phyloP scores from a whole-genome alignment of 768 basidiomycete genomes.

The Suillus fuscotomentosus region DNA sequence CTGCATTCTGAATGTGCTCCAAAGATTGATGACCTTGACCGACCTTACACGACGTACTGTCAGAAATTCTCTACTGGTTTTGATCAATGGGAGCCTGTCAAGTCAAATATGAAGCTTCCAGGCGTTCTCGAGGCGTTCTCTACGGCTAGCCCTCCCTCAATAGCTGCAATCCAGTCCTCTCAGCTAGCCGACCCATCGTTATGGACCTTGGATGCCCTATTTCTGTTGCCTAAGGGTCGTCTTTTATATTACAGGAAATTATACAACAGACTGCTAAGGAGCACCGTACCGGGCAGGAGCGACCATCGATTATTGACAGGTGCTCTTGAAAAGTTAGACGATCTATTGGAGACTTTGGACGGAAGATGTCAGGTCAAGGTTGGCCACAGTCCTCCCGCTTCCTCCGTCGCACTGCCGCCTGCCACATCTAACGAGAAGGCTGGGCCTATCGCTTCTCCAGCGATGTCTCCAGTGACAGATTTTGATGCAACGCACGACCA shows the following conservation, averaged over 20 bases:
- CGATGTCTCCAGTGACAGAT: conserved; percentile 1
- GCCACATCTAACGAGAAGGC: background rate
- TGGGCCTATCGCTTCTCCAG: conserved; percentile 3
- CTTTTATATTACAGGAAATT: conserved; percentile 92
- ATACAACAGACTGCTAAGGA: conserved; percentile 81
- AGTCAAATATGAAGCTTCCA: conserved; percentile 68
- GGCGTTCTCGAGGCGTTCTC: conserved; percentile 72
- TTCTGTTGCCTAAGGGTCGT: conserved; percentile 80
- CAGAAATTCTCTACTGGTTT: conserved; percentile 73
- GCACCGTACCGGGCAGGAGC: conserved; percentile 80
- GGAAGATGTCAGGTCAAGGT: conserved; percentile 45
- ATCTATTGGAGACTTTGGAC: conserved; percentile 67
- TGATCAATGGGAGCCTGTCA: conserved; percentile 80
- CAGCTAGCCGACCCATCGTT: conserved; percentile 36
- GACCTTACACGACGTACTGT: conserved; percentile 82
- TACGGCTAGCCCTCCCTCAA: conserved; percentile 55
- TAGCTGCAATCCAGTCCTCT: conserved; percentile 33
- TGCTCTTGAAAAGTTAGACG: conserved; percentile 80
- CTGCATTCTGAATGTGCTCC: conserved; percentile 5
- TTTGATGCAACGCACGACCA: conserved; percentile 3
- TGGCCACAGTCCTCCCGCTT: conserved; percentile 3
- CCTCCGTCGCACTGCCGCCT: background rate
- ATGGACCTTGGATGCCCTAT: conserved; percentile 89
- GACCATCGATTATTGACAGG: conserved; percentile 81
- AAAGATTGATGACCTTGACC: conserved; percentile 89